phyloP scores from a whole-genome alignment of 805 yeast genomes.

The Candida insectalens region DNA sequence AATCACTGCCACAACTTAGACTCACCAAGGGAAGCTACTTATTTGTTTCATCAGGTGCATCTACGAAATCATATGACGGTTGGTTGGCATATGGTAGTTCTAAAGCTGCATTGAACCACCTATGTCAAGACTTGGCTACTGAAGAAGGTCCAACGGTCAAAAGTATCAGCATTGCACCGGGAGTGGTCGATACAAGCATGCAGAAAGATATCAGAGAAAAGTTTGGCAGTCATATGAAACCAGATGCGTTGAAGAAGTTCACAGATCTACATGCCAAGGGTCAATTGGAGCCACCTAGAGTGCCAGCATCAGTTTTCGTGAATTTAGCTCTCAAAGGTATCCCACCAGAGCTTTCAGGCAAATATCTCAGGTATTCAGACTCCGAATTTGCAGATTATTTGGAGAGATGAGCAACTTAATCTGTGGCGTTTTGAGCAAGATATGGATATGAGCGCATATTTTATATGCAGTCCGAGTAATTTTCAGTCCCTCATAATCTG shows the following conservation, averaged over 20 bases:
- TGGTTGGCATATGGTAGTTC: constrained; percentile 93
- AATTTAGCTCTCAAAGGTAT: constrained; percentile 57
- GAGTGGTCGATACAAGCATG: constrained; percentile 90
- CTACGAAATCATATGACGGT: constrained; percentile 51
- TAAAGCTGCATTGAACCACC: constrained; percentile 83
- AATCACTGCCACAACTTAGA: constrained; percentile 48
- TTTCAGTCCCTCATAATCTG: too few species aligned
- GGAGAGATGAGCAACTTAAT: neutral
- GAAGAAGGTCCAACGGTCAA: constrained; percentile 54
- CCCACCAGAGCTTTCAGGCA: constrained; percentile 49
- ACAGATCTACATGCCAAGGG: constrained; percentile 47
- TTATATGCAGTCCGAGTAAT: too few species aligned
- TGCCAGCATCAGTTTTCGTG: constrained; percentile 65
- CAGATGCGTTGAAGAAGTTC: constrained; percentile 51
- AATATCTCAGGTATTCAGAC: constrained; percentile 55
- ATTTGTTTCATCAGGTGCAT: constrained; percentile 88
- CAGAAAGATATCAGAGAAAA: constrained; percentile 67
- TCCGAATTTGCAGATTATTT: constrained; percentile 8
- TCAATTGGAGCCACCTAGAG: constrained; percentile 53
- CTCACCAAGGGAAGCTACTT: constrained; percentile 36
- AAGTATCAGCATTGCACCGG: constrained; percentile 79
- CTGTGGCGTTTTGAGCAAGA: too few species aligned
- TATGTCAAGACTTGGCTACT: constrained; percentile 52
- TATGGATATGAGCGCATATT: too few species aligned
- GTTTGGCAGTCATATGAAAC: constrained; percentile 51